Evolutionary conservation across 768 basidiomycete genomes (phyloP).

Genomic region (Auricularia cornea): DNA sequence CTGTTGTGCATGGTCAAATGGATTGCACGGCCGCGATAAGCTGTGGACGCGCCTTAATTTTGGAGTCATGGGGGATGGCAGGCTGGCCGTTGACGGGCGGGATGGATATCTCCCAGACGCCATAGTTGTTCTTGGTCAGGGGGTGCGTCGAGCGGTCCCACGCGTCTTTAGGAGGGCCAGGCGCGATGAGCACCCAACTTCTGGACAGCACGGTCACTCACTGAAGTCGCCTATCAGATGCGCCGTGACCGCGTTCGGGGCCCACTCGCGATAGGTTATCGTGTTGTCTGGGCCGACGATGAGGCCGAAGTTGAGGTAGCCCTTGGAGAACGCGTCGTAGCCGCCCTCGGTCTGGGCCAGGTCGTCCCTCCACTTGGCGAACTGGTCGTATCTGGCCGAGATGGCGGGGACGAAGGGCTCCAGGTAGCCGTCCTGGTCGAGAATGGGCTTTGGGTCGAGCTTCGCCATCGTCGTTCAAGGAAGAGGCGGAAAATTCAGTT

Average conservation of each 20-base stretch:
- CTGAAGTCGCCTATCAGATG: constrained; percentile 94
- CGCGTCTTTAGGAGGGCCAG: constrained; percentile 43
- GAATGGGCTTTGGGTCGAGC: constrained; percentile 49
- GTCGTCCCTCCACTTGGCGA: constrained; percentile 65
- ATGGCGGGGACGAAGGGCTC: constrained; percentile 64
- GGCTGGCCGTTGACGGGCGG: constrained; percentile 64
- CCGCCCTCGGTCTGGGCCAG: constrained; percentile 81
- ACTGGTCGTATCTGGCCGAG: constrained; percentile 56
- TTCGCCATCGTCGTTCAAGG: neutral
- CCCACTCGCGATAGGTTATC: constrained; percentile 91
- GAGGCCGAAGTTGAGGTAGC: constrained; percentile 53
- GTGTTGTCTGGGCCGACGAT: constrained; percentile 57
- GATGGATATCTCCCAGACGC: constrained; percentile 81
- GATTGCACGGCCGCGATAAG: neutral
- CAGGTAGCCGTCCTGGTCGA: constrained; percentile 66
- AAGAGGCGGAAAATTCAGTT: neutral
- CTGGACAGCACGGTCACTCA: constrained; percentile 34
- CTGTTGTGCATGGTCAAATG: constrained; percentile 30
- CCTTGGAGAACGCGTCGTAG: constrained; percentile 66
- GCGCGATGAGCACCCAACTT: neutral
- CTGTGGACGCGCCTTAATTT: constrained; percentile 66
- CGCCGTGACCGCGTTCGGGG: constrained; percentile 79
- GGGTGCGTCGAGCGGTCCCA: constrained; percentile 84
- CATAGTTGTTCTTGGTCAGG: constrained; percentile 77
- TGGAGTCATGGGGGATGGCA: constrained; percentile 89